phyloP scores from a whole-genome alignment of 2,329 filamentous ascomycete genomes.

The Tolypocladium ophioglossoides region DNA sequence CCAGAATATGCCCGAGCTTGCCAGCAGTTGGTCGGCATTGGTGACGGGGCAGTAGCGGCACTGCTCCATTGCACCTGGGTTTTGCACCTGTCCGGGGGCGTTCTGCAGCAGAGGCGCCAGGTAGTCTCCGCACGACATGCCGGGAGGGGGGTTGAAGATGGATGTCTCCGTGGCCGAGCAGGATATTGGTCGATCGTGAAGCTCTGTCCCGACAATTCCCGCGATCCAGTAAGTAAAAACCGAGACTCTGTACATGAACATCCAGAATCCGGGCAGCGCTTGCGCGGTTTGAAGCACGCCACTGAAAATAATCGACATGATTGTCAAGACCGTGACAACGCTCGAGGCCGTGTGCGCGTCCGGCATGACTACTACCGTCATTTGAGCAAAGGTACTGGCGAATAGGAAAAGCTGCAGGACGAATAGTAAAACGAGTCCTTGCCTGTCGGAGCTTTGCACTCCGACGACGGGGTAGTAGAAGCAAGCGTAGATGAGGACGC shows the following conservation, averaged over 20 bases:
- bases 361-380: slow-evolving; percentile 61
- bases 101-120: slow-evolving; percentile 42
- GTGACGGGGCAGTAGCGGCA: slow-evolving; percentile 60
- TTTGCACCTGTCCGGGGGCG: slow-evolving; percentile 48
- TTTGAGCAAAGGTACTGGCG: slow-evolving; percentile 60
- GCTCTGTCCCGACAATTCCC: slow-evolving; percentile 56
- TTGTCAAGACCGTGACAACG: slow-evolving; percentile 48
- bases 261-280: slow-evolving; percentile 61
- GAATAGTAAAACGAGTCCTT: slow-evolving; percentile 56
- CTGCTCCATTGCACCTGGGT: slow-evolving; percentile 40
- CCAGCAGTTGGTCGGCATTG: slow-evolving; percentile 51
- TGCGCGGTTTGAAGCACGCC: slow-evolving; percentile 50
- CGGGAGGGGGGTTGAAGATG: slow-evolving; percentile 51
- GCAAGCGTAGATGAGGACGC: slow-evolving; percentile 50
- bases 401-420: slow-evolving; percentile 59
- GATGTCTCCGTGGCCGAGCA: slow-evolving; percentile 49
- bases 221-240: slow-evolving; percentile 61
- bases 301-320: slow-evolving; percentile 50
- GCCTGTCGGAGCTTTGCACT: slow-evolving; percentile 38
- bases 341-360: slow-evolving; percentile 58
- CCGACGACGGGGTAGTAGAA: slow-evolving; percentile 59
- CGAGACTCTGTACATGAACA: slow-evolving; percentile 60
- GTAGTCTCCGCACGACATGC: slow-evolving; percentile 54
- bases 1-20: slow-evolving; percentile 35
- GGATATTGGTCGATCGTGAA: slow-evolving; percentile 40